Evolutionary conservation across 176 grass and related monocot species (phyloP), one percentile per base, ranked within the genome.

Genomic region (Rhynchospora breviuscula): DNA sequence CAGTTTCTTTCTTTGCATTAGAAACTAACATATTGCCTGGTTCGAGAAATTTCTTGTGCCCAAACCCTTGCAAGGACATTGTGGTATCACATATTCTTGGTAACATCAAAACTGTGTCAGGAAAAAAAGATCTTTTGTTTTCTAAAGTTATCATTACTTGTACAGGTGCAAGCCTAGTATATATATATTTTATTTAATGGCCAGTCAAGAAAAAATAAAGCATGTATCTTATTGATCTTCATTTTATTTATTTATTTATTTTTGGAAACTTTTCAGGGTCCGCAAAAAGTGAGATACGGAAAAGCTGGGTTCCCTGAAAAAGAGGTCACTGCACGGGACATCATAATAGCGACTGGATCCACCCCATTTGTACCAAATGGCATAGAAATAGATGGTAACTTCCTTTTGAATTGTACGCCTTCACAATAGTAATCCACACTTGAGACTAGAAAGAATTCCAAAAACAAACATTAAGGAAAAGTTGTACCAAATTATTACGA

Each of bases 311-410:
- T 86, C 52, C 88, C 91, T 29, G 90, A 93, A 63, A 94, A 90
- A 88, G 95, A 94, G 89, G 86, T 98, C 80, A 94, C 92, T 61
- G 89, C 90, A 53, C 92, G 70, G 65, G 92, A 98, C 84, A 94
- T 93, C 61, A 94, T 98, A 81, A 98, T 98, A 86, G 92, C 92
- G 19, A 98, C 92, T 72, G 92, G 92, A 56, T 98, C 95, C 78
- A 87, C 92, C 84, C 95, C 95, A 79, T 94, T 98, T 90, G 92
- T 94, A 81, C 95, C 95, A 10, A 93, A 98, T 86, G 95, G 95
- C 81, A 98, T 98, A 70, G 92, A 98, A 91, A 67, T 98, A 91
- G 92, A 94, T 86, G 90, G 95, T 98, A 90, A 87, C 8, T 77
- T 49, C 46, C 89, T 58, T 65, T 89, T 66, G 45, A 40, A 67